Evolutionary conservation across 148 eudicot genomes (phyloP).

Genomic region (Drosera capensis): DNA sequence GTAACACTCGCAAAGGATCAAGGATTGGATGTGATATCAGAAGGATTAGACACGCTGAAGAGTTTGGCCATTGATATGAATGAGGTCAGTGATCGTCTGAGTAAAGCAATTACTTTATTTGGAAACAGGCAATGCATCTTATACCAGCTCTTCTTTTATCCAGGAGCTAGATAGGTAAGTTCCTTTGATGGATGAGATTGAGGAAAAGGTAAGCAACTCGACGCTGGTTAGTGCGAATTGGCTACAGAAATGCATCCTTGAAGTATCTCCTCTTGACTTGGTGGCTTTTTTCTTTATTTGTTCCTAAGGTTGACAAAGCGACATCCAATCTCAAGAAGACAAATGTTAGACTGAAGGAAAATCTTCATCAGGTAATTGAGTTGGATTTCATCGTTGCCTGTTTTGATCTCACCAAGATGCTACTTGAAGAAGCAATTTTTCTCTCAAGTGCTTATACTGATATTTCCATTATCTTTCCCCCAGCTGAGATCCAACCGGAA

Average conservation of each 20-base stretch:
- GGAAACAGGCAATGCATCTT: too few species aligned
- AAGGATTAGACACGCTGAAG: constrained; percentile 86
- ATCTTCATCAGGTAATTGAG: constrained; percentile 65
- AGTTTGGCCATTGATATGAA: constrained; percentile 89
- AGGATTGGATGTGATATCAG: constrained; percentile 82
- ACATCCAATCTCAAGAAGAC: constrained; percentile 70
- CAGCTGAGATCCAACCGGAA: constrained; percentile 89
- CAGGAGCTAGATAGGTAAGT: constrained; percentile 92
- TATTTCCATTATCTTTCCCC: constrained; percentile 2
- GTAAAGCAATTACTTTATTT: too few species aligned
- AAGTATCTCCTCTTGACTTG: too few species aligned
- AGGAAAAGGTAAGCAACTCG: constrained; percentile 42
- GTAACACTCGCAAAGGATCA: constrained; percentile 37
- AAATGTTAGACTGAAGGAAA: constrained; percentile 73
- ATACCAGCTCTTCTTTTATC: constrained; percentile 2
- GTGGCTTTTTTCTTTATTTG: background rate
- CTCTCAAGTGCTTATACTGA: background rate
- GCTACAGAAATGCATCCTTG: too few species aligned
- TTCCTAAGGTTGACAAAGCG: constrained; percentile 63
- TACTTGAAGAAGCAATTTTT: background rate
- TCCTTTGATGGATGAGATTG: constrained; percentile 83
- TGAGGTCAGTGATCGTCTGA: constrained; percentile 35
- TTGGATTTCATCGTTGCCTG: too few species aligned
- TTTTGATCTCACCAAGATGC: background rate
- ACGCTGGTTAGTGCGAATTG: background rate